Evolutionary conservation across 78 protist species (phyloP), one percentile per base, ranked within the genome.

Genomic region (slime mould (Dictyostelium discoideum)): DNA sequence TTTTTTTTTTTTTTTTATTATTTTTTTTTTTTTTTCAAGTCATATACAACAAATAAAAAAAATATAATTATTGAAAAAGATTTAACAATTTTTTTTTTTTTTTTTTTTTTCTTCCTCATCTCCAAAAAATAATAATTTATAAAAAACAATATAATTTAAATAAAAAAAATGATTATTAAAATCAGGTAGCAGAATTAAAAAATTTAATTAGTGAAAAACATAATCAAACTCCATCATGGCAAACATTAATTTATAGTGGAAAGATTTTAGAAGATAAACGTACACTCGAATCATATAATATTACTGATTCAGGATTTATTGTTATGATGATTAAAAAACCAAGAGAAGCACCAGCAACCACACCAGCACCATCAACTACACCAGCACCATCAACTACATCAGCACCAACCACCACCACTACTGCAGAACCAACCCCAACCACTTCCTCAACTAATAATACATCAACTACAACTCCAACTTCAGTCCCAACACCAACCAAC

Each of bases 251-350:
- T 77, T 86, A 85, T 84, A 60, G 96, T 50, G 98, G 98, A 3
- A 94, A 92, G 16, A 60, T 97, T n/a, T 65, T 97, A 87, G 96
- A 65, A 3, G 93, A 97, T 76, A 89, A 86, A 9, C 69, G 65
- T 42, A 24, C 92, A 1, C 26, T 97, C 14, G 65, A 67, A 32
- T 40, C 92, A 2, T 85, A 79, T 63, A 72, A 63, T 8, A 78
- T 97, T 5, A 54, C 67, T 37, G 98, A 97, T 26, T 63, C 60
- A 26, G 93, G 92, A 72, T 96, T 93, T 44, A 60, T 97, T 48
- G 98, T 97, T 24, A 79, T 95, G 65, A 97, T 97, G 98, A 94
- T 85, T 16, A 77, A 92, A 22, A 92, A 97, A 73, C 96, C 98
- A 81, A 81, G 67, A 76, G 98, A 76, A 67, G 84, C 82, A 5